Evolutionary conservation across 1,284 basidiomycete species (phyloP), one percentile per base, ranked within the genome.

Genomic region (Leccinum brunneo-olivaceum): DNA sequence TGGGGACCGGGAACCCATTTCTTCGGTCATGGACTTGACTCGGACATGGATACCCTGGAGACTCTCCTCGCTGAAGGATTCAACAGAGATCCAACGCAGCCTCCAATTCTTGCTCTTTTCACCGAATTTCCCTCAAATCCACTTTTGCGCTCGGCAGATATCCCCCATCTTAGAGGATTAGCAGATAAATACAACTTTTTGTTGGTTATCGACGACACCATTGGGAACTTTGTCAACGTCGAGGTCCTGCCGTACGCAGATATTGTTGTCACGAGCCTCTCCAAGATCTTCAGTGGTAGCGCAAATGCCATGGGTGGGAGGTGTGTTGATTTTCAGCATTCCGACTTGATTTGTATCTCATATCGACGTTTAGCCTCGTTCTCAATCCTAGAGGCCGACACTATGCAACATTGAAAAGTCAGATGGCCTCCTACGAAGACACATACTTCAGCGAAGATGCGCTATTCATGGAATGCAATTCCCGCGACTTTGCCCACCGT

Each of bases 221-320:
- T 99, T 41, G 95, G 95, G 24, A 98, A 94, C 63, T 95, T 96
- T 56, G 78, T 92, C 53, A 98, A 98, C 55, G 92, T 98, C 35
- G 87, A 96, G 56, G 88, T 96, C 5, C 70, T 96, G 4, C 85
- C 85, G 4, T 90, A 81, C 52, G 90, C 87, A 2, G 96, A 98
- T 65, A 78, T 98, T 21, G 82, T 97, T n/a, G 94, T 88, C 41
- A 92, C 89, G 56, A 94, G 90, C 62, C 66, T 98, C 57, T 90
- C 90, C 36, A 98, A 98, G 69, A 77, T 98, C 19, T 98, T 99
- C 67, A 93, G 90, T 49, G 95, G 95, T 3, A 88, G 91, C 47
- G 79, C 84, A 24, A 98, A 98, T 58, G 93, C 95, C 44, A 98
- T 98, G 95, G 95, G 95, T 41, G 95, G 95, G 54, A 88, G 87